These are phyloP conservation scores for Apophysomyces variabilis DNA, from an alignment of 371 early-diverging fungal genomes.

Conservation along the genomic window DNA sequence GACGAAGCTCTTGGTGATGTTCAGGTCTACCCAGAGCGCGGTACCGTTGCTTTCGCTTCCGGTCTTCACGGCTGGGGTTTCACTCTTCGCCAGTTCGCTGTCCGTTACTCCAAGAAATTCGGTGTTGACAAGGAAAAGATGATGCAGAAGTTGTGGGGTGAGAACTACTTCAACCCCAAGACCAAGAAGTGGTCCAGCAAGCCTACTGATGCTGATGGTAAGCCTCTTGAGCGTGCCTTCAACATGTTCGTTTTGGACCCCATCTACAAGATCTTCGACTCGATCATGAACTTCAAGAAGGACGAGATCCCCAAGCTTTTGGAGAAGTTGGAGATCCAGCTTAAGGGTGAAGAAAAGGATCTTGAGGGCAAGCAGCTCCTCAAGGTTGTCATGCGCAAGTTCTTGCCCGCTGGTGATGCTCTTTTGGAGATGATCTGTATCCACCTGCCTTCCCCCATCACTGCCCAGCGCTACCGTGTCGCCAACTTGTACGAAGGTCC, in stretches of 20 bases:
- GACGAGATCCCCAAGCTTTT: conserved; percentile 84
- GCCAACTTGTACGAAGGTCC: conserved; percentile 98
- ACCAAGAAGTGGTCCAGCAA: conserved; percentile 97
- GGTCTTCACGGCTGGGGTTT: conserved; percentile 99
- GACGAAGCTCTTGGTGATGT: conserved; percentile 53
- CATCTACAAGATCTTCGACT: conserved; percentile 97
- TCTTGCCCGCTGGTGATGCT: conserved; percentile 98
- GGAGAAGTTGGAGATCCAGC: conserved; percentile 87
- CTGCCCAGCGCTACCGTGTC: conserved; percentile 94
- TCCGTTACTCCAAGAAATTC: conserved; percentile 97
- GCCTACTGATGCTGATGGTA: conserved; percentile 77
- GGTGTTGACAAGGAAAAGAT: conserved; percentile 95
- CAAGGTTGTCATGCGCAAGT: conserved; percentile 98
- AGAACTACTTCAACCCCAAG: conserved; percentile 97
- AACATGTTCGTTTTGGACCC: conserved; percentile 99
- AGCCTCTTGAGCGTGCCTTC: conserved; percentile 95
- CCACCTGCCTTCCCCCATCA: conserved; percentile 95
- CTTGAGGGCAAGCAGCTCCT: conserved; percentile 96
- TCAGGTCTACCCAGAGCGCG: conserved; percentile 85
- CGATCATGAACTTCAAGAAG: conserved; percentile 97
- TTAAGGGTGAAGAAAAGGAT: conserved; percentile 89
- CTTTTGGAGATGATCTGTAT: conserved; percentile 99
- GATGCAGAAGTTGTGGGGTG: conserved; percentile 97
- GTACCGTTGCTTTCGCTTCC: conserved; percentile 99
- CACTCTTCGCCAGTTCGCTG: conserved; percentile 98